Base-by-base conservation (phyloP, 305 asterid species). In the Fraxinus floribunda region DNA sequence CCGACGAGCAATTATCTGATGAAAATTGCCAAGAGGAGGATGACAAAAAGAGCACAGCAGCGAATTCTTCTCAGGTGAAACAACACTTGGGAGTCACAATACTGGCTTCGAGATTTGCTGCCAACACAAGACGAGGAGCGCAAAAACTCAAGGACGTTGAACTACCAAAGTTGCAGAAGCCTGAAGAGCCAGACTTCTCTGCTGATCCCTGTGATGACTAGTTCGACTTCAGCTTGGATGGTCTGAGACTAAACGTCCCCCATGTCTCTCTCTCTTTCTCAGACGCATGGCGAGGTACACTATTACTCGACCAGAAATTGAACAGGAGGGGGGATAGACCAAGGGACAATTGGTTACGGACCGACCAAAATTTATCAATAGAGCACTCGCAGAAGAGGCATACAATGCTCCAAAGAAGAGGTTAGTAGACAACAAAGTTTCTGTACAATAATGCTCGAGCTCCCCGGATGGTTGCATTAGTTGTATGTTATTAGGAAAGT, bases 171-270 rank as follows among this genome's bases (percentile, higher is more conserved):
- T 71, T 93, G 80, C 90, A 77, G 84, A 93, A 93, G 84, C 95
- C 95, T 2, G 92, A 87, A 29, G 97, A 93, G 82, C 97, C 97
- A 0, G 95, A 93, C 81, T 93, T 91, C 86, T 89, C 93, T 1
- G 88, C 92, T 30, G 93, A 91, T 77, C 88, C 84, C 18, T 92
- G 91, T 18, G 91, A 91, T 13, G 90, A 92, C 52, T 91, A 86
- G 88, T 83, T 81, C 49, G 26, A 57, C 41, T 16, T 64, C 72
- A 32, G 62, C 20, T 66, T 60, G 57, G 24, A 55, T 55, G 24
- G 3, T n/a, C 66, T 16, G 64, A 7, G 64, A 52, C 64, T 52
- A 16, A n/a, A 52, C 3, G 64, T 52, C 64, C 62, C 62, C 1
- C 20, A 0, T n/a, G 24, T 52, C 64, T 52, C 0, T 52, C 24